Evolutionary conservation across 2,329 filamentous ascomycete species (phyloP), one percentile per base, ranked within the genome.

Genomic region (Epichloe uncinata): DNA sequence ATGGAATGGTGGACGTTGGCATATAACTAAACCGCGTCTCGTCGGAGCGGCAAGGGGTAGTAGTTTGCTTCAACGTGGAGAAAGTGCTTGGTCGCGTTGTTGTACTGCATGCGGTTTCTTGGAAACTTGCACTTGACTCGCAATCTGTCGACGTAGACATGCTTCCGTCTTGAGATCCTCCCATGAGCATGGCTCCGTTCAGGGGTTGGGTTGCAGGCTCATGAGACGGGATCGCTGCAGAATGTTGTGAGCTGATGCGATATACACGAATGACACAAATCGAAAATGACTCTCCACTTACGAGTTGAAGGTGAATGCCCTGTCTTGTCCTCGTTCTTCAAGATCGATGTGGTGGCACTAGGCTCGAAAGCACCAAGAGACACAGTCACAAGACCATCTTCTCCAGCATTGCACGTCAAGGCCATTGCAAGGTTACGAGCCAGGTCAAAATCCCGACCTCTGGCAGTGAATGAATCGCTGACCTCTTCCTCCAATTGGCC

Each of bases 351-450:
- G 44, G 53, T 50, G 38, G 57, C 38, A 2, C 48, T 47, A 9
- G 56, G 42, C 11, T 53, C 51, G 7, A 56, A 55, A 5, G n/a
- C 16, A 15, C 30, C 48, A 3, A 62, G 38, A 36, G 61, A 61
- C 11, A 64, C 43, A 6, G 62, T 66, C 3, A 67, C 53, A 20
- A 64, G 53, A 15, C 63, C 65, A 44, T 66, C 58, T n/a, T 58
- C 49, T 1, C 64, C 64, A 47, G 62, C 56, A 33, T 58, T 57
- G 45, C 61, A 66, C 5, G 58, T 56, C 12, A 65, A 45, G 34
- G 54, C 53, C 46, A 64, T 47, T 4, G 58, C 55, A n/a, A 65
- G 51, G 1, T 53, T 54, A 8, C 52, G 54, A 18, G 57, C 54
- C 47, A 61, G 53, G 2, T 53, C 42, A 18, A 59, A 52, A 2